Evolutionary conservation across 148 eudicot species (phyloP), one percentile per base, ranked within the genome.

Genomic region (Polygonum maritimum): DNA sequence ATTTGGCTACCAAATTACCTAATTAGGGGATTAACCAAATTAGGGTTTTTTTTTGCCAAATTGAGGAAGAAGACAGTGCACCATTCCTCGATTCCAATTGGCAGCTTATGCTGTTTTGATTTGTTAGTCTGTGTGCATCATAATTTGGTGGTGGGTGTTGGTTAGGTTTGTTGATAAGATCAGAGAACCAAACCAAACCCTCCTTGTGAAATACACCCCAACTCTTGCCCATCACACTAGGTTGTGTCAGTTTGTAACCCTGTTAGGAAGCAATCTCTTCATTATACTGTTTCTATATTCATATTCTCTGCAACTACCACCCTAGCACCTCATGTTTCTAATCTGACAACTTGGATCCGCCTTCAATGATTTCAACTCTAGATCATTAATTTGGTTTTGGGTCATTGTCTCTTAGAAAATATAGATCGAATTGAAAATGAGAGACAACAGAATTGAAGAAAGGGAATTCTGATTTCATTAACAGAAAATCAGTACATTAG

Each of bases 241-340:
- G 67, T 2, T 60, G 67, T 31, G 14, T 2, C 36, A 22, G 67
- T 60, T 60, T 60, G 36, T 60, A 60, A 22, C 36, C 69, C 69
- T 60, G 16, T 60, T 60, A 22, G 16, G 69, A 60, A 60, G 69
- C 69, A 60, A 60, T 60, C 69, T 60, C 69, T 60, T 10, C 65
- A 10, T 31, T 26, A 60, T 31, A 26, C 16, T 60, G 14, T 54
- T 48, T 54, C n/a, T 51, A 51, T 51, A 51, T 51, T 54, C 22
- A 18, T 54, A 54, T 54, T 54, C 60, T 54, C 60, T 54, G 22
- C 60, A 54, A n/a, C 60, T 54, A 54, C 19, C 60, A 54, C 36
- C 35, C 69, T 60, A 31, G 69, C 58, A 54, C 26, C 19, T 54
- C 21, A 5, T n/a, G 8, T 5, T 18, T 5, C 22, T 16, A 54